phyloP scores from a whole-genome alignment of 768 basidiomycete genomes.

The Suillus hirtellus region DNA sequence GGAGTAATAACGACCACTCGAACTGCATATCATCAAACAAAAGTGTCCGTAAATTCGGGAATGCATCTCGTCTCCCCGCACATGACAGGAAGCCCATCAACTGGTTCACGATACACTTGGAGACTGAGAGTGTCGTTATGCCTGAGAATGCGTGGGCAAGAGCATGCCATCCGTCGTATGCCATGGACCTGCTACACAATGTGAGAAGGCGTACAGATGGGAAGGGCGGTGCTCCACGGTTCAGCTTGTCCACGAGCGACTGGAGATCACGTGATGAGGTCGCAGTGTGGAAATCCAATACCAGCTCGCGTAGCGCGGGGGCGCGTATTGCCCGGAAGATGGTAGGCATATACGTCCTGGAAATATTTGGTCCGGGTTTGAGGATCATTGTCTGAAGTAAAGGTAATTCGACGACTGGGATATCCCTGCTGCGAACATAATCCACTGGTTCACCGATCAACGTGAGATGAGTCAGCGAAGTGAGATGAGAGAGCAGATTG shows the following conservation, averaged over 20 bases:
- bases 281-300: conserved; percentile 27
- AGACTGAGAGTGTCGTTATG: conserved; percentile 25
- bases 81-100: conserved; percentile 27
- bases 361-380: conserved; percentile 29
- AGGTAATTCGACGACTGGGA: conserved; percentile 18
- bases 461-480: conserved; percentile 23
- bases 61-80: conserved; percentile 29
- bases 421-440: conserved; percentile 20
- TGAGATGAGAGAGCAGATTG: conserved; percentile 24
- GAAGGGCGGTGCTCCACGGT: conserved; percentile 28
- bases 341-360: conserved; percentile 28
- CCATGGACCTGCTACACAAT: conserved; percentile 27
- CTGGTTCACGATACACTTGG: conserved; percentile 26
- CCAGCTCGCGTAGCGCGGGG: conserved; percentile 26
- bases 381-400: conserved; percentile 23
- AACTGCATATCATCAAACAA: conserved; percentile 28
- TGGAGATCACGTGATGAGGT: conserved; percentile 29
- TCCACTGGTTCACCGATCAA: conserved; percentile 31
- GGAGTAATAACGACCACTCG: conserved; percentile 29
- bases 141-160: conserved; percentile 28
- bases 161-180: conserved; percentile 23
- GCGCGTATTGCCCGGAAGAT: conserved; percentile 25
- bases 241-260: conserved; percentile 29
- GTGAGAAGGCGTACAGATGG: conserved; percentile 24
- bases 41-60: conserved; percentile 21